Evolutionary conservation across 1,284 basidiomycete species (phyloP).

Genomic region (Pseudozyma flocculosa): DNA sequence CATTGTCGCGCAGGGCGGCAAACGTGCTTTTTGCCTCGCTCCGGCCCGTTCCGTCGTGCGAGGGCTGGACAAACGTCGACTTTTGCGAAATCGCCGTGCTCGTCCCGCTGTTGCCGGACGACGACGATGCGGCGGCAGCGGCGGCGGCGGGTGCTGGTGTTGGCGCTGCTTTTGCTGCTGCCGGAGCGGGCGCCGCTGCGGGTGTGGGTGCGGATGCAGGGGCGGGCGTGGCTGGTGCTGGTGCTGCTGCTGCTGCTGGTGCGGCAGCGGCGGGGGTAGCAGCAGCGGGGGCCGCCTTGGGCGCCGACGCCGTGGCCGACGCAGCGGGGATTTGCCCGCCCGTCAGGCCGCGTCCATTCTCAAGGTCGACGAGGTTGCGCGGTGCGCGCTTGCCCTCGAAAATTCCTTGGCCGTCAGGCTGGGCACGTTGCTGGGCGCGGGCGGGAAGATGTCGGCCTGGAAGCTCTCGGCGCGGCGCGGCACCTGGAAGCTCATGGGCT

Average conservation of each 20-base stretch:
- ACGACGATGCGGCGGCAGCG: not conserved
- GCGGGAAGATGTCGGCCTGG: constrained; percentile 92
- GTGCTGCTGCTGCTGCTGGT: constrained; percentile 7
- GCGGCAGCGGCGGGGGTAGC: constrained; percentile 16
- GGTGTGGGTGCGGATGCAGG: constrained; percentile 6
- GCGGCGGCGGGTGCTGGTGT: not conserved
- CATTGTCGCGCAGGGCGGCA: constrained; percentile 1
- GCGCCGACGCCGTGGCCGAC: constrained; percentile 7
- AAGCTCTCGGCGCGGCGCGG: constrained; percentile 87
- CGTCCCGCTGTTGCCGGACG: not conserved
- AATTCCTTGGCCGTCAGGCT: constrained; percentile 80
- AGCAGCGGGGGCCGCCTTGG: constrained; percentile 9
- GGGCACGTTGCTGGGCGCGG: constrained; percentile 77
- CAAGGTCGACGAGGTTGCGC: constrained; percentile 65
- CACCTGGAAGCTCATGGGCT: constrained; percentile 89
- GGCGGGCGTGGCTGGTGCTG: constrained; percentile 9
- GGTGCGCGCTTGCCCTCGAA: constrained; percentile 68
- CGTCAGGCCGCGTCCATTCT: constrained; percentile 47
- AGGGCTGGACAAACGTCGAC: not conserved
- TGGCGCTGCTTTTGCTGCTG: constrained; percentile 2
- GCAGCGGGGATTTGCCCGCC: constrained; percentile 15
- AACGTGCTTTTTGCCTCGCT: constrained; percentile 2
- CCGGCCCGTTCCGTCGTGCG: not conserved
- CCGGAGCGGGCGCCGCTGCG: constrained; percentile 12
- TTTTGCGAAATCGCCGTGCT: not conserved